phyloP scores from a whole-genome alignment of 148 eudicot genomes.

The Chenopodium formosanum region DNA sequence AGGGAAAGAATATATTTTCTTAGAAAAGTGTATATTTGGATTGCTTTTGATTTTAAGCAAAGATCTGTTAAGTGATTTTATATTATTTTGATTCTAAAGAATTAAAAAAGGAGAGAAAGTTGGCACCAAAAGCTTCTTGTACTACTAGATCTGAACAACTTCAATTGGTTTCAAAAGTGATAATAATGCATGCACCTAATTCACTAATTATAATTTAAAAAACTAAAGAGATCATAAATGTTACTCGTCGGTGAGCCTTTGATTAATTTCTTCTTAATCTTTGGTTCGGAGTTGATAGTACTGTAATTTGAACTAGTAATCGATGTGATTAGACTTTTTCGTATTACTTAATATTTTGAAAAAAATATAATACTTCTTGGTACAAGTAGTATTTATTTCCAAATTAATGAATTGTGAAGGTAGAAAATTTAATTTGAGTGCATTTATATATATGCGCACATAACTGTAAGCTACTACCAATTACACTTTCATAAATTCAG shows the following conservation, averaged over 20 bases:
- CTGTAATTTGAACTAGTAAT: too few relatives aligned
- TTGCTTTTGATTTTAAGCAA: not conserved
- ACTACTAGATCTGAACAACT: not conserved
- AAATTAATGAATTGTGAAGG: not conserved
- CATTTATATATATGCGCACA: not conserved
- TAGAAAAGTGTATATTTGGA: not conserved
- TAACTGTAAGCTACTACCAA: not conserved
- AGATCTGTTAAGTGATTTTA: not conserved
- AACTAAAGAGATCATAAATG: not conserved
- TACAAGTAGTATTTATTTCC: too few relatives aligned
- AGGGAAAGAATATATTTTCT: not conserved
- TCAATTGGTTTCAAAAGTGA: not conserved
- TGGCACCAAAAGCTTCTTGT: not conserved
- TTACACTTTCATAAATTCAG: too few relatives aligned
- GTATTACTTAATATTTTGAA: too few relatives aligned
- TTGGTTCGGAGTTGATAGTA: too few relatives aligned
- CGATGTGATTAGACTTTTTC: too few relatives aligned
- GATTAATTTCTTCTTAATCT: too few relatives aligned
- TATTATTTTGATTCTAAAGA: not conserved
- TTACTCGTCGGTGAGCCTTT: not conserved
- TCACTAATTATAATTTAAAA: not conserved
- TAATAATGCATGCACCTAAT: slow-evolving; percentile 4
- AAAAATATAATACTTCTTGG: too few relatives aligned
- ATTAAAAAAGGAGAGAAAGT: not conserved
- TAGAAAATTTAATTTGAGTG: not conserved